phyloP scores from a whole-genome alignment of 106 monocot species.

The Dioscorea alata region DNA sequence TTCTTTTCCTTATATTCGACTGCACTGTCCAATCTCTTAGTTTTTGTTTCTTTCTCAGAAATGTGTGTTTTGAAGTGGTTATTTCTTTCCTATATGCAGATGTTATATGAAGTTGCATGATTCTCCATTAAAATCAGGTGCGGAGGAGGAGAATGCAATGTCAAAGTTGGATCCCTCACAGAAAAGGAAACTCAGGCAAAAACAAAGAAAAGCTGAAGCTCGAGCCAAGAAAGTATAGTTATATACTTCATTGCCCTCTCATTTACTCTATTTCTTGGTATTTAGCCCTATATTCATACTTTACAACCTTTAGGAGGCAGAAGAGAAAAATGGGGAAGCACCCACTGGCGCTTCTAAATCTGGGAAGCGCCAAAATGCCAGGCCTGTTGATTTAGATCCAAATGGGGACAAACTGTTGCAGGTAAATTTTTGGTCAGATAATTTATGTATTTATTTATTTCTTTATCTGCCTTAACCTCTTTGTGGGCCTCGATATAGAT shows the following conservation, averaged over 20 bases:
- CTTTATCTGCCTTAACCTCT: background rate
- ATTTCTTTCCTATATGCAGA: slow-evolving; percentile 23
- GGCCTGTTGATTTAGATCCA: slow-evolving; percentile 88
- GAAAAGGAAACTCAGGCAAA: slow-evolving; percentile 89
- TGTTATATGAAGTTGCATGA: slow-evolving; percentile 90
- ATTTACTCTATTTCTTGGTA: background rate
- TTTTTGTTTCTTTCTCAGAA: no score
- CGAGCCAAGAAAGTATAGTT: slow-evolving; percentile 76
- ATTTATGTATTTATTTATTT: background rate
- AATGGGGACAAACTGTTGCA: slow-evolving; percentile 89
- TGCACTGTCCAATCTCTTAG: no score
- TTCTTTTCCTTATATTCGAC: no score
- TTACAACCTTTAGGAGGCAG: slow-evolving; percentile 61
- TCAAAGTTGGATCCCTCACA: slow-evolving; percentile 73
- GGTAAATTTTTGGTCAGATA: slow-evolving; percentile 31
- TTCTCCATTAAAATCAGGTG: slow-evolving; percentile 62
- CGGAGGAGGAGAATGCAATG: slow-evolving; percentile 66
- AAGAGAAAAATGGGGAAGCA: slow-evolving; percentile 74
- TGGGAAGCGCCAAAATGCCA: slow-evolving; percentile 60
- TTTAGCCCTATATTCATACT: background rate
- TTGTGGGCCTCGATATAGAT: no score
- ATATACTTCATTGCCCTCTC: background rate
- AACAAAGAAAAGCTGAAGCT: slow-evolving; percentile 94
- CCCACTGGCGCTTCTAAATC: slow-evolving; percentile 48
- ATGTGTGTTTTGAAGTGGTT: no score